Conservation (phyloP, 345 rosid genomes). For the Gossypium australe region DNA sequence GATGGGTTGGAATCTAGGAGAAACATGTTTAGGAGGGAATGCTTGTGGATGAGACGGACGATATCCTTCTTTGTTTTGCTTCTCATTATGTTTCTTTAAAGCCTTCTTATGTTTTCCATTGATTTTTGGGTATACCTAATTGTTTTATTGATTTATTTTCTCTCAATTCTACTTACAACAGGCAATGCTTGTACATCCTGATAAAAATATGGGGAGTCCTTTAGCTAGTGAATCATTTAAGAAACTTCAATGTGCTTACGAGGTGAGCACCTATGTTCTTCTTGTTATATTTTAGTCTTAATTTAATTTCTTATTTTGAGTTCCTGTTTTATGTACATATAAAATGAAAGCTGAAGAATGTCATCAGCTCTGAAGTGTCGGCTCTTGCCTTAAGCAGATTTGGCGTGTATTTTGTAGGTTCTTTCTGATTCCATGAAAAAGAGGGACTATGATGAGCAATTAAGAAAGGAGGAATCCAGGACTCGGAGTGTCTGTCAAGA, state of each 20-base stretch:
- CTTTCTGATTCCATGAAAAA: slow-evolving; percentile 83
- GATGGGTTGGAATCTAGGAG: background rate
- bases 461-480: slow-evolving; percentile 73
- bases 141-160: background rate
- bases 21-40: background rate
- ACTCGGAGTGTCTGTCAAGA: slow-evolving; percentile 70
- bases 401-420: slow-evolving; percentile 41
- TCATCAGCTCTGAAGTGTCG: background rate
- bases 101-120: slow-evolving; percentile 5
- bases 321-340: background rate
- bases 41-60: background rate
- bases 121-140: background rate
- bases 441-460: slow-evolving; percentile 89
- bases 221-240: slow-evolving; percentile 95
- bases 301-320: background rate
- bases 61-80: background rate
- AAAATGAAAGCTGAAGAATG: slow-evolving; percentile 1
- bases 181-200: slow-evolving; percentile 99
- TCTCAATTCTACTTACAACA: slow-evolving; percentile 23
- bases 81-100: background rate
- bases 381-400: slow-evolving; percentile 8
- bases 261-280: slow-evolving; percentile 41
- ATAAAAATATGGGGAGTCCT: slow-evolving; percentile 93
- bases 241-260: slow-evolving; percentile 95
- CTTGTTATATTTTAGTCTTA: background rate